Evolutionary conservation across 345 rosid genomes (phyloP), one percentile per base, ranked within the genome.

Genomic region (Hirschfeldia incana): DNA sequence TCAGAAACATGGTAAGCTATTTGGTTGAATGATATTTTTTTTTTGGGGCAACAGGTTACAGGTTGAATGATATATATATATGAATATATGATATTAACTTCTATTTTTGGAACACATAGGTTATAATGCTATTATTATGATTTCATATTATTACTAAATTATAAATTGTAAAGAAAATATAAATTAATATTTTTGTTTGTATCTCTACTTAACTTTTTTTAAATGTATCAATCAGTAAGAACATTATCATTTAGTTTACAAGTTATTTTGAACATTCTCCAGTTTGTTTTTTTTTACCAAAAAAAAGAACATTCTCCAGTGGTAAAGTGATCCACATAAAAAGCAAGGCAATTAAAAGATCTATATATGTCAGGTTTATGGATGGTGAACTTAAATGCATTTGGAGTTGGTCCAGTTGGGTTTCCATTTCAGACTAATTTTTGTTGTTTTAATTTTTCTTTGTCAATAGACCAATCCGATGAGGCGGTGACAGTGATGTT

Each of bases 351-450:
- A 9, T 74, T 5, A 9, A 53, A 49, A 51, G 27, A 64, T 65
- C n/a, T 36, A 32, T 3, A 7, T 67, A 16, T n/a, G 67, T 67
- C 65, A 49, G 58, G 66, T 37, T 58, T 67, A 57, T 53, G 44
- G 72, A 58, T 67, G 73, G 60, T 67, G 65, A 75, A 75, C 39
- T 6, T 75, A 67, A 75, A 75, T 67, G 67, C 59, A 5, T 12
- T 37, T 27, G 61, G 73, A 29, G 34, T 70, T 59, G 73, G 67
- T 39, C 60, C 60, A 67, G 33, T 6, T 12, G 34, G 17, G 46
- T 67, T 67, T 58, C 60, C 46, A 27, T 68, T 76, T 44, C 8
- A 29, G 49, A 44, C 15, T 32, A 67, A 28, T 7, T 29, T 21
- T 17, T 15, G 15, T 51, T 21, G 11, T 55, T 4, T 53, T 15